A percentile compares a stretch with the other conserved stretches of the same genome.
phyloP scores from a whole-genome alignment of 1,139 yeast genomes.

The Kazachstania sp. region DNA sequence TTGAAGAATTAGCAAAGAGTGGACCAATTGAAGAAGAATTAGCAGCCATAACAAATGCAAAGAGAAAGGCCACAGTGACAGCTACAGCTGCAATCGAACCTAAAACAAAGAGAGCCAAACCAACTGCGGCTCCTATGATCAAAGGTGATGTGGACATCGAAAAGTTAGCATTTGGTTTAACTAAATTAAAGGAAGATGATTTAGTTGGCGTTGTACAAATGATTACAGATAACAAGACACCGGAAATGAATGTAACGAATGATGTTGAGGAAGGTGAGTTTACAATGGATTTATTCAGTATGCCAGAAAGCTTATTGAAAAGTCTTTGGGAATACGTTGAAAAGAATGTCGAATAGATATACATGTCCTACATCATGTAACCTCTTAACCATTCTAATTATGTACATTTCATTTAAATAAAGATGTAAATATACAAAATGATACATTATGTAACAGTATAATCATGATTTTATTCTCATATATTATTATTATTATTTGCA shows the following conservation, averaged over 20 bases:
- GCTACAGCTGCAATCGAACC: slow-evolving; percentile 22
- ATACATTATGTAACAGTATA: too few species aligned
- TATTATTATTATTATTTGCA: too few species aligned
- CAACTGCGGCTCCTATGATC: slow-evolving; percentile 32
- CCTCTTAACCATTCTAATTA: background rate
- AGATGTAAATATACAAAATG: too few species aligned
- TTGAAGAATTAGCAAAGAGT: slow-evolving; percentile 65
- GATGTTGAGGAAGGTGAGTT: slow-evolving; percentile 97
- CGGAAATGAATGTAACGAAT: slow-evolving; percentile 92
- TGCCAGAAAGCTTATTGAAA: slow-evolving; percentile 84
- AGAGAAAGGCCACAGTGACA: slow-evolving; percentile 34
- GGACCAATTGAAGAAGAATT: slow-evolving; percentile 49
- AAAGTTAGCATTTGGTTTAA: slow-evolving; percentile 80
- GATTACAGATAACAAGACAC: slow-evolving; percentile 93
- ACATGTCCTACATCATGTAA: background rate
- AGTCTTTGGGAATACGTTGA: slow-evolving; percentile 93
- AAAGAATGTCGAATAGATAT: slow-evolving; percentile 40
- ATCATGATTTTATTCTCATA: too few species aligned
- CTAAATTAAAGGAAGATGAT: slow-evolving; percentile 86
- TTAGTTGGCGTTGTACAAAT: slow-evolving; percentile 90
- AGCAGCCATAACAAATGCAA: slow-evolving; percentile 14
- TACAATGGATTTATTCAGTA: slow-evolving; percentile 88
- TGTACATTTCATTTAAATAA: background rate
- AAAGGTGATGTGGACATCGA: slow-evolving; percentile 81
- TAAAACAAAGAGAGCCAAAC: slow-evolving; percentile 59